Conservation (phyloP, 345 rosid genomes). For the Limnanthes douglasii region DNA sequence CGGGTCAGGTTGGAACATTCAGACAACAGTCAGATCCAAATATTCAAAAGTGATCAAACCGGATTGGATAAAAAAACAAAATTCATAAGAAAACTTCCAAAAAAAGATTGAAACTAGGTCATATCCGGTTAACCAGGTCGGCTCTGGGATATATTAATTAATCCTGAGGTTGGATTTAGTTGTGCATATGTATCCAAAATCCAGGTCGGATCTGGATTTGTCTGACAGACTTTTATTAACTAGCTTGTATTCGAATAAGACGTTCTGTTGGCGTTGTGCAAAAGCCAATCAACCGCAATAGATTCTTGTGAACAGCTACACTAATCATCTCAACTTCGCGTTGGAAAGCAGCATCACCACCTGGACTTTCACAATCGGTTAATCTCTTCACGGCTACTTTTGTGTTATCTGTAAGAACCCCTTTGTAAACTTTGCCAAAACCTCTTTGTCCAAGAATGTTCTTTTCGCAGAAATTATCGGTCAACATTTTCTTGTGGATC, state of each 20-base stretch:
- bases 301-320: slow-evolving; percentile 19
- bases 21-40: too few species aligned
- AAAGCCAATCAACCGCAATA: slow-evolving; percentile 18
- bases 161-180: too few species aligned
- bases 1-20: too few species aligned
- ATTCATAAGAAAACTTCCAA: not conserved
- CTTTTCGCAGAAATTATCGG: slow-evolving; percentile 23
- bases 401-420: slow-evolving; percentile 16
- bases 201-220: too few species aligned
- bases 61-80: not conserved
- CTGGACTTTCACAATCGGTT: slow-evolving; percentile 18
- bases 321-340: slow-evolving; percentile 21
- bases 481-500: too few species aligned
- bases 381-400: slow-evolving; percentile 22
- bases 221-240: too few species aligned
- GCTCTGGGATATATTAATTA: not conserved
- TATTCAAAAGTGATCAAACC: not conserved
- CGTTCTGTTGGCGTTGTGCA: slow-evolving; percentile 19
- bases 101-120: not conserved
- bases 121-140: not conserved
- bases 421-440: slow-evolving; percentile 29
- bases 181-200: too few species aligned
- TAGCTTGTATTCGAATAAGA: too few species aligned
- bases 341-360: slow-evolving; percentile 22
- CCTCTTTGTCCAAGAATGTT: slow-evolving; percentile 27